These are phyloP conservation scores for Thermochaetoides thermophila DNA, from an alignment of 495 filamentous ascomycete genomes.

Conservation along the genomic window DNA sequence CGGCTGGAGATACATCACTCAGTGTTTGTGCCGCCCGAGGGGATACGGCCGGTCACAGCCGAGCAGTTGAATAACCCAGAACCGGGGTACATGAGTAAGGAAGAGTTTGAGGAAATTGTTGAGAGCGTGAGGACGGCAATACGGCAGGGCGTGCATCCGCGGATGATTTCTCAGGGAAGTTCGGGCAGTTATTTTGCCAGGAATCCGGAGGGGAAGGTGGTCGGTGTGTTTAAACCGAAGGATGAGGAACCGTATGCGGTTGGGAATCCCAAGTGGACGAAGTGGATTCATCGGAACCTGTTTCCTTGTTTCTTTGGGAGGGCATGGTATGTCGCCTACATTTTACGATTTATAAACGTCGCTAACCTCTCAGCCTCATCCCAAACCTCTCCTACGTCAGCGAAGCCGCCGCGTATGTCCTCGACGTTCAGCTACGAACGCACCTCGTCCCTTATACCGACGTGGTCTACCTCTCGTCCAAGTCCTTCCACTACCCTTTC, in stretches of 20 bases:
- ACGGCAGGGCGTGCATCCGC: constrained; percentile 80
- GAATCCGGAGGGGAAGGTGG: constrained; percentile 78
- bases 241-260: constrained; percentile 96
- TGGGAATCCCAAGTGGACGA: constrained; percentile 88
- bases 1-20: constrained; percentile 92
- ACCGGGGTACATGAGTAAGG: constrained; percentile 47
- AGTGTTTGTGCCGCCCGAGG: constrained; percentile 85
- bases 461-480: constrained; percentile 85
- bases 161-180: constrained; percentile 90
- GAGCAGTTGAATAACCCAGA: constrained; percentile 49
- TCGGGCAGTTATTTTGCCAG: constrained; percentile 96
- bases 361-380: constrained; percentile 48
- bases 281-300: constrained; percentile 86
- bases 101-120: constrained; percentile 76
- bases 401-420: constrained; percentile 89
- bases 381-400: constrained; percentile 98
- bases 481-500: constrained; percentile 94
- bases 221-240: constrained; percentile 98
- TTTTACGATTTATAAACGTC: neutral
- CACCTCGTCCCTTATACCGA: constrained; percentile 93
- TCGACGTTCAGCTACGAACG: constrained; percentile 80
- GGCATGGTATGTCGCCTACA: constrained; percentile 44
- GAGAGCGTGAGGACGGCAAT: constrained; percentile 84
- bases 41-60: constrained; percentile 60
- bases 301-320: constrained; percentile 96